A percentile compares a stretch with the other conserved stretches of the same genome.
These are phyloP conservation scores for Podosphaera aphanis DNA, from an alignment of 2,329 filamentous ascomycete species.

Conservation along the genomic window DNA sequence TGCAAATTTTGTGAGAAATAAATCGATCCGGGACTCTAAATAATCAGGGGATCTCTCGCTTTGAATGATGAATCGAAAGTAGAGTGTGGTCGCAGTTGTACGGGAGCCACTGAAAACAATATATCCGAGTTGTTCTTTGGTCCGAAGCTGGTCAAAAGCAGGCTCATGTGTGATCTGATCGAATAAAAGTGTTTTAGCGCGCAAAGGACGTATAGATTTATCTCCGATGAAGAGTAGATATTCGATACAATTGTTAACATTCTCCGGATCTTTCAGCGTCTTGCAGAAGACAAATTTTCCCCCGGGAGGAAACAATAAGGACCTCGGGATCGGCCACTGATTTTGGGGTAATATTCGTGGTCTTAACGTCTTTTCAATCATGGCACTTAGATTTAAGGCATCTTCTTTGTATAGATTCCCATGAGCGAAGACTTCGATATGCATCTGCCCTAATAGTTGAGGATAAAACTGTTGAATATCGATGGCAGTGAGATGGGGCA, in stretches of 20 bases:
- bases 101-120: conserved; percentile 71
- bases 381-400: conserved; percentile 59
- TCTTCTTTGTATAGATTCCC: conserved; percentile 92
- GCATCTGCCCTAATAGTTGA: conserved; percentile 58
- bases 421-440: conserved; percentile 71
- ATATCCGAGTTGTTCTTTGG: conserved; percentile 93
- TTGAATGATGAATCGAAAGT: conserved; percentile 78
- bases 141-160: conserved; percentile 79
- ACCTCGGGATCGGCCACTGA: conserved; percentile 61
- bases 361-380: conserved; percentile 57
- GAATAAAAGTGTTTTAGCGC: conserved; percentile 59
- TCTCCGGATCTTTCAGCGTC: conserved; percentile 60
- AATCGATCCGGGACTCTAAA: conserved; percentile 67
- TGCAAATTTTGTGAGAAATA: conserved; percentile 49
- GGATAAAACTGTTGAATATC: conserved; percentile 58
- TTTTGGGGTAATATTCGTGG: conserved; percentile 48
- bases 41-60: conserved; percentile 71
- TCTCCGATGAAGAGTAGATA: conserved; percentile 51
- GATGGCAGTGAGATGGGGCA: conserved; percentile 49
- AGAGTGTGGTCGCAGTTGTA: conserved; percentile 51
- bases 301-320: conserved; percentile 53
- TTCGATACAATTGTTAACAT: conserved; percentile 72
- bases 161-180: conserved; percentile 85
- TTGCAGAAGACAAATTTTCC: conserved; percentile 69
- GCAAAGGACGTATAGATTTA: conserved; percentile 40